Conservation (phyloP, 257 asterid genomes). For the Fraxinus pennsylvanica region DNA sequence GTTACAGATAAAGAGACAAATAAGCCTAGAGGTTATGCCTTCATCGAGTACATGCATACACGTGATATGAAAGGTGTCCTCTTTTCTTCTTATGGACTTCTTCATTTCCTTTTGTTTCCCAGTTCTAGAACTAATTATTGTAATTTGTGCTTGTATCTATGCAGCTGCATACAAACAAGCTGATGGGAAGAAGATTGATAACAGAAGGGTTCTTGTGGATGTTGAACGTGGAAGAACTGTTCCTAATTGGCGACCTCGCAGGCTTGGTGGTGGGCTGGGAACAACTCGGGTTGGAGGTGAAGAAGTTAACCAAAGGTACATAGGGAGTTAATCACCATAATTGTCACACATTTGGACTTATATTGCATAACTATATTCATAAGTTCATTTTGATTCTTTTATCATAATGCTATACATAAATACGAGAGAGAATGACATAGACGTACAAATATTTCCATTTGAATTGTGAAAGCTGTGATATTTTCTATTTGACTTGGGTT, state of each 20-base stretch:
- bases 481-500: constrained; percentile 3
- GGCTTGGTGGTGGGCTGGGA: constrained; percentile 99
- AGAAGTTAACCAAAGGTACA: constrained; percentile 56
- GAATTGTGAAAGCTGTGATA: neutral
- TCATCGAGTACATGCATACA: constrained; percentile 52
- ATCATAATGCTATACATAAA: neutral
- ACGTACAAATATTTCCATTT: neutral
- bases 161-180: constrained; percentile 63
- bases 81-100: neutral
- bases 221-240: constrained; percentile 94
- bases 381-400: neutral
- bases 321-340: constrained; percentile 54
- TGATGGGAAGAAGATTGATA: constrained; percentile 64
- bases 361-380: neutral
- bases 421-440: constrained; percentile 21
- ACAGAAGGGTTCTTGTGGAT: constrained; percentile 58
- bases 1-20: constrained; percentile 43
- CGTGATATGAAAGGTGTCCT: constrained; percentile 58
- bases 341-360: neutral
- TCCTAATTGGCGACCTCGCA: constrained; percentile 98
- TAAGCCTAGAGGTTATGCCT: constrained; percentile 60
- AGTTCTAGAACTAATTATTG: neutral
- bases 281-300: constrained; percentile 89
- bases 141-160: constrained; percentile 14
- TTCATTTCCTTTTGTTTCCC: neutral